Conservation (phyloP, 2,329 filamentous ascomycete species). For the Pseudophaeomoniella oleicola region DNA sequence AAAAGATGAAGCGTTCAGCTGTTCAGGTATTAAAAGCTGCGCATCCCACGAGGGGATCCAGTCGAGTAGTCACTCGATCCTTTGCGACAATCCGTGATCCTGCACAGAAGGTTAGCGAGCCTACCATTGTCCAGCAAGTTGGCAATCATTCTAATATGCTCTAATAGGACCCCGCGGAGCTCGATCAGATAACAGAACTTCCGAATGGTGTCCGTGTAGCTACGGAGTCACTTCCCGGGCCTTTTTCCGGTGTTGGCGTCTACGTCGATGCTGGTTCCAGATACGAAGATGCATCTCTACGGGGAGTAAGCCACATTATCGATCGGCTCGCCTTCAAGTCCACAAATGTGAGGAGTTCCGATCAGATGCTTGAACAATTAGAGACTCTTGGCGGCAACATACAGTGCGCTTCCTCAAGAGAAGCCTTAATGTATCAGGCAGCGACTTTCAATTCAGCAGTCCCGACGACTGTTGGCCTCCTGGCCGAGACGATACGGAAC, state of each 20-base stretch:
- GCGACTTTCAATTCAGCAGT: conserved; percentile 94
- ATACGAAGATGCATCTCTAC: conserved; percentile 73
- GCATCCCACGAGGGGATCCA: conserved; percentile 4
- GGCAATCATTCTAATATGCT: neutral
- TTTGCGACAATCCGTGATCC: conserved; percentile 11
- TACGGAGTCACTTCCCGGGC: conserved; percentile 84
- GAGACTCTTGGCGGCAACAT: conserved; percentile 90
- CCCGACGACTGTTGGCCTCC: conserved; percentile 61
- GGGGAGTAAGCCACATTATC: conserved; percentile 90
- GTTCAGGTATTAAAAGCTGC: conserved; percentile 9
- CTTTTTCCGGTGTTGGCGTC: conserved; percentile 87
- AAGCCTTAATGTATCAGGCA: conserved; percentile 97
- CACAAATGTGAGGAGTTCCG: conserved; percentile 55
- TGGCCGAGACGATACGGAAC: conserved; percentile 87
- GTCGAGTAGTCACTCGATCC: conserved; percentile 5
- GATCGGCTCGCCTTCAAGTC: conserved; percentile 90
- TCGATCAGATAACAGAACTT: conserved; percentile 76
- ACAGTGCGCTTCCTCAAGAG: conserved; percentile 86
- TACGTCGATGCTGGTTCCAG: conserved; percentile 92
- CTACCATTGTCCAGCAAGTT: neutral
- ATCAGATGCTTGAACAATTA: conserved; percentile 75
- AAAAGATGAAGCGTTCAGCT: conserved; percentile 8
- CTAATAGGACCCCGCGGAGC: conserved; percentile 61
- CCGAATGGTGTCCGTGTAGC: conserved; percentile 89
- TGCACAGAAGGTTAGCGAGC: conserved; percentile 8